Base-by-base conservation (phyloP, 192 early-diverging fungal genomes). In the Coemansia javaensis region DNA sequence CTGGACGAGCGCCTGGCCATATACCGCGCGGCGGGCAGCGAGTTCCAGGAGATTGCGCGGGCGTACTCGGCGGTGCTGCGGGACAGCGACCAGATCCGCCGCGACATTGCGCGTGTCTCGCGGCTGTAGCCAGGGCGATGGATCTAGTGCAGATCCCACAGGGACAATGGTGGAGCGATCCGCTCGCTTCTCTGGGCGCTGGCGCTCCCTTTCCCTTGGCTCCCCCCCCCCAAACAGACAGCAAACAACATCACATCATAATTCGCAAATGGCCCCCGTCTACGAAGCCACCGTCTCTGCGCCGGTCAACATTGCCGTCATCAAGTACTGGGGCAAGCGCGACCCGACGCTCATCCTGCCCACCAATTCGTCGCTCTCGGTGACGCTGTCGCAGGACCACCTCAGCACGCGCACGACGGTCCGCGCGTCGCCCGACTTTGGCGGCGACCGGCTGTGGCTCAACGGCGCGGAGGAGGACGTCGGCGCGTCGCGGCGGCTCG, bases 311-410 rank as follows among this genome's bases (percentile, higher is more conserved):
- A 99, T 99, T 71, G 97, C 97, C 31, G 94, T 97, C 32, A 86
- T 99, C 77, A 97, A 97, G 82, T 97, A 97, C 76, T 97, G 94
- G 96, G 97, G 94, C 48, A 99, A 99, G 81, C 84, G 94, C 37
- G 86, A 94, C 59, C 82, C 84, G 30, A 61, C 77, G 27, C 79
- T 98, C 41, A 89, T 94, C 58, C 81, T 99, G 31, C 97, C 97
- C 8, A 99, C 93, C 41, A 99, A 99, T 80, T 90, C 88, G 21
- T 98, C 94, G 20, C 86, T 99, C 30, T 96, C 93, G 10, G 85
- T 93, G 33, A 99, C 97, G 8, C 86, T 99, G 14, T 91, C 88
- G 23, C 92, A 96, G 70, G 94, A 98, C 68, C 83, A 94, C 56
- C 86, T 99, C 40, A 88, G 90, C 75, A 89, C 90, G 55, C 94